Evolutionary conservation across 805 yeast species (phyloP), one percentile per base, ranked within the genome.

Genomic region (Schwanniomyces vanrijiae): DNA sequence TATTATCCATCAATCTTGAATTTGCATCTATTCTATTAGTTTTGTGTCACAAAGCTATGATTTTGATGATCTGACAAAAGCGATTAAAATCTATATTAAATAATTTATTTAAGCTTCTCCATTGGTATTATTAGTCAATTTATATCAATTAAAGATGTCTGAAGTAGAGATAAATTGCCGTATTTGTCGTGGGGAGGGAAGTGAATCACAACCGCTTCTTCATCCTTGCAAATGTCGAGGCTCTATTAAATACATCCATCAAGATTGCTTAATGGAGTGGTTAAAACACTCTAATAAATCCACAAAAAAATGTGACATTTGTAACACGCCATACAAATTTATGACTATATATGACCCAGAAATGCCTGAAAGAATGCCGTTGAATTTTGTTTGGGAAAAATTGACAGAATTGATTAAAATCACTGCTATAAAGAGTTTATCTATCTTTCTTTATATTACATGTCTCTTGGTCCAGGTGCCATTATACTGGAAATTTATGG

Each of bases 181-280:
- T 50, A 91, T 94, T 40, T 94, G 99, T 62, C 86, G 97, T 44
- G 92, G 96, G 33, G 98, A 90, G 56, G 91, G 81, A n/a, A 81
- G 94, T 0, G 69, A 68, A 0, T 82, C 78, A 1, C 89, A 88
- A 53, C 97, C 97, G 3, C 71, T 94, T 40, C 85, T 80, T 53
- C 91, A 88, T 64, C 99, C 99, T 3, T 94, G 99, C 68, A 84
- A 81, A 59, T 94, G 99, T 68, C 77, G 90, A 44, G 99, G 99
- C 1, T 86, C 96, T 11, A 95, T 94, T 63, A 86, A 86, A 62
- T 91, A 84, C 59, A 88, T 94, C 45, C 99, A 94, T 64, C 96
- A 92, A 64, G 95, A 86, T 46, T 94, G 99, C 52, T 68, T 92
- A 40, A 70, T 83, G 57, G 94, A 89, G 59, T 92, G 99, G 99